phyloP scores from a whole-genome alignment of 306 rosid genomes.

The Ochetophila trinervis region DNA sequence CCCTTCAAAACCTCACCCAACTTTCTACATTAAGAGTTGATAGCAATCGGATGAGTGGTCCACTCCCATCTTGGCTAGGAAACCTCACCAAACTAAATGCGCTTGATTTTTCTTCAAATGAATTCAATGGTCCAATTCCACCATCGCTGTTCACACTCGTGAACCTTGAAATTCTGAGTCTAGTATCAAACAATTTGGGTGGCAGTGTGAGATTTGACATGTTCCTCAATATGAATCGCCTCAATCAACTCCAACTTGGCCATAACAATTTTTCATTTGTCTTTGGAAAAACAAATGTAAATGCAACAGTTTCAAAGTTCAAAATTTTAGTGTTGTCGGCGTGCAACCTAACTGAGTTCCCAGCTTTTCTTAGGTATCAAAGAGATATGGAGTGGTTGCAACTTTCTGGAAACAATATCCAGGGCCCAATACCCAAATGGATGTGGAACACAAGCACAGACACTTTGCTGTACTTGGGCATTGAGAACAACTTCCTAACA shows the following conservation, averaged over 20 bases:
- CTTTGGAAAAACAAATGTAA: neutral
- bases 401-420: neutral
- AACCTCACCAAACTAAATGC: neutral
- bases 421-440: neutral
- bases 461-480: neutral
- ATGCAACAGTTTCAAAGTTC: neutral
- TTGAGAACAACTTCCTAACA: neutral
- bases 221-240: neutral
- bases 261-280: neutral
- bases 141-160: neutral
- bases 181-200: neutral
- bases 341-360: neutral
- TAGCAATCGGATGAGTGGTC: neutral
- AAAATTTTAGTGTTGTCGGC: fast-evolving
- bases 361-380: neutral
- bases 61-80: neutral
- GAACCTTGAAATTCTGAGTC: too few relatives aligned
- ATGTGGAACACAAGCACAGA: neutral
- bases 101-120: fast-evolving
- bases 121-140: neutral
- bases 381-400: fast-evolving
- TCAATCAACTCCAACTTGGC: neutral
- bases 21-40: neutral
- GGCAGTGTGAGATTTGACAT: neutral
- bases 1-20: too few relatives aligned